These are phyloP conservation scores for Kwoniella shandongensis DNA, from an alignment of 768 basidiomycete species.

Conservation along the genomic window DNA sequence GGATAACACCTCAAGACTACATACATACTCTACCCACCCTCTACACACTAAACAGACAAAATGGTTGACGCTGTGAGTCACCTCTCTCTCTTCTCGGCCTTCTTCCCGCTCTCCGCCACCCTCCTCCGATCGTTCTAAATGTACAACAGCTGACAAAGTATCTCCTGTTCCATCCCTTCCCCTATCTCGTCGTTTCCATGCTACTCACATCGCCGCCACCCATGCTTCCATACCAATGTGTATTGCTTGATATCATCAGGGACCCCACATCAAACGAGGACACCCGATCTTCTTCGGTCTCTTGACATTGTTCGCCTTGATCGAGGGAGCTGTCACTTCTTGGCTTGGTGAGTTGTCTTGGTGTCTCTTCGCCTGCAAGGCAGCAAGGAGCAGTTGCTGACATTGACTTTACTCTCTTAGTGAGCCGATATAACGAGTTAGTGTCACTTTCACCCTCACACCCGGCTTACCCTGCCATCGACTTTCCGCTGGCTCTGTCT, in stretches of 20 bases:
- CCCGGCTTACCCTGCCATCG: neutral
- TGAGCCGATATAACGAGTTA: slow-evolving; percentile 32
- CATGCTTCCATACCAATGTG: neutral
- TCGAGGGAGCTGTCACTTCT: slow-evolving; percentile 50
- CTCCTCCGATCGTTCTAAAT: too few species aligned
- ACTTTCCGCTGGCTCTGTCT: neutral
- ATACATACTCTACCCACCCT: too few species aligned
- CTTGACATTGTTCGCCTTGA: slow-evolving; percentile 45
- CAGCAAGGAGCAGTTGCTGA: neutral
- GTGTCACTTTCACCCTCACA: neutral
- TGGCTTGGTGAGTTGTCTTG: slow-evolving; percentile 34
- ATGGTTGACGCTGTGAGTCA: slow-evolving; percentile 21
- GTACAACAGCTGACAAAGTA: neutral
- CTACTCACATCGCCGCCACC: neutral
- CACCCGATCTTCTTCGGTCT: slow-evolving; percentile 52
- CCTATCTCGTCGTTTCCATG: neutral
- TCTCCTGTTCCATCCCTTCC: neutral
- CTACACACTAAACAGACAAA: neutral
- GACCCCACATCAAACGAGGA: slow-evolving; percentile 40
- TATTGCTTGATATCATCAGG: slow-evolving; percentile 13
- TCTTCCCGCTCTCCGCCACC: neutral
- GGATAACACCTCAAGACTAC: too few species aligned
- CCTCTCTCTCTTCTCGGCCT: neutral
- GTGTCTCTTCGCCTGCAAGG: neutral
- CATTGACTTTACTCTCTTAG: slow-evolving; percentile 3